Conservation (phyloP, 768 basidiomycete genomes). For the Xanthoconium stramineum region DNA sequence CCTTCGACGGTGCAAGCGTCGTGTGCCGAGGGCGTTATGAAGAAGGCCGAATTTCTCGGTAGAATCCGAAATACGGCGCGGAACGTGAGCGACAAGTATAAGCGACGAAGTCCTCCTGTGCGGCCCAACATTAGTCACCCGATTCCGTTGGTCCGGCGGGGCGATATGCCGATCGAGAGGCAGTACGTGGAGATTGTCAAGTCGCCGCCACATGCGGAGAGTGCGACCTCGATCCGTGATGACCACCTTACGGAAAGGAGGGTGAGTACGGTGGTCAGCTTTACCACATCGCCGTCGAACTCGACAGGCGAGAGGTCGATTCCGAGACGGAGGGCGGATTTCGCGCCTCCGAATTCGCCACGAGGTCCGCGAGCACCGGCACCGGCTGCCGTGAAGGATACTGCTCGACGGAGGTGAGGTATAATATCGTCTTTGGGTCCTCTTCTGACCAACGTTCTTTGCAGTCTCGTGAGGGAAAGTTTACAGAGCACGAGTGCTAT, state of each 20-base stretch:
- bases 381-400: conserved; percentile 21
- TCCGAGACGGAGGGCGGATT: conserved; percentile 65
- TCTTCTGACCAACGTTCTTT: conserved; percentile 20
- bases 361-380: conserved; percentile 30
- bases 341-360: conserved; percentile 56
- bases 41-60: conserved; percentile 67
- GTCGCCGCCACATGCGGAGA: conserved; percentile 14
- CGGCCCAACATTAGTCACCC: conserved; percentile 62
- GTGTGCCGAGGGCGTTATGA: conserved; percentile 54
- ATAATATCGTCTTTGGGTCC: not conserved
- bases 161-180: conserved; percentile 28
- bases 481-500: conserved; percentile 41
- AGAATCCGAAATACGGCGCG: conserved; percentile 61
- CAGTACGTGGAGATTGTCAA: conserved; percentile 33
- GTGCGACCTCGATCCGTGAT: conserved; percentile 42
- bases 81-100: conserved; percentile 63
- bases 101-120: conserved; percentile 34
- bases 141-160: conserved; percentile 34
- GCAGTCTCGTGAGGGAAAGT: conserved; percentile 51
- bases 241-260: conserved; percentile 26
- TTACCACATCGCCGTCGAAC: conserved; percentile 55
- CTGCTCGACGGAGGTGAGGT: conserved; percentile 24
- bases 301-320: conserved; percentile 66
- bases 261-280: conserved; percentile 44
- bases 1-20: conserved; percentile 28